Evolutionary conservation across 2,329 filamentous ascomycete genomes (phyloP), one percentile per base, ranked within the genome.

Genomic region (Talaromyces sp.): DNA sequence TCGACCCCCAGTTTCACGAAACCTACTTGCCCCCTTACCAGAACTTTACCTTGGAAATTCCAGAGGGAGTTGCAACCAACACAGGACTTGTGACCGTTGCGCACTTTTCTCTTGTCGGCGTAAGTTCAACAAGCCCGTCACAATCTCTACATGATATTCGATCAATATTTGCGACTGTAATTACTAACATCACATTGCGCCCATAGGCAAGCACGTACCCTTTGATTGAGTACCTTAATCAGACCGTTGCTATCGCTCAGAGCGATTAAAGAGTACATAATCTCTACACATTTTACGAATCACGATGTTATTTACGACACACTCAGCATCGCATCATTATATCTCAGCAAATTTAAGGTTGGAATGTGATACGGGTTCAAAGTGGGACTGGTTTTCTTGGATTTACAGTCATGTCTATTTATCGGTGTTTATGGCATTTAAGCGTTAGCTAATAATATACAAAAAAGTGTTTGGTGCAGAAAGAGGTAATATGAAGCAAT

Each of bases 11-110:
- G 11, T 72, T 69, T 55, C 71, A 74, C 28, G 69, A 71, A 46
- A 16, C 16, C 1, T 50, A 33, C 55, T 31, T 42, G 12, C 64
- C 66, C 8, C 73, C 72, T 1, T 75, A 74, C 40, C 59, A 75
- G 63, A 74, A 74, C 67, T 72, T 73, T 58, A 70, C 67, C 1
- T 69, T 75, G 9, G 69, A 58, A 0, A 60, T 75, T 12, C 73
- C 73, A 0, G 54, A 65, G 2, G 33, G 31, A 0, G 46, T 68
- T 5, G 48, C 60, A 0, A 39, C 61, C 4, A 70, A 70, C 0
- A 54, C 61, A 2, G 69, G 66, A 7, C 62, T 70, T 11, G 61
- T 74, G 11, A 71, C 70, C 12, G 63, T 74, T 3, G 71, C 72
- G 0, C 72, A 74, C 63, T 66, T 70, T 5, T 58, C 70, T 2